These are phyloP conservation scores for Aspergillus aculeatinus DNA, from an alignment of 2,329 filamentous ascomycete species.

Conservation along the genomic window DNA sequence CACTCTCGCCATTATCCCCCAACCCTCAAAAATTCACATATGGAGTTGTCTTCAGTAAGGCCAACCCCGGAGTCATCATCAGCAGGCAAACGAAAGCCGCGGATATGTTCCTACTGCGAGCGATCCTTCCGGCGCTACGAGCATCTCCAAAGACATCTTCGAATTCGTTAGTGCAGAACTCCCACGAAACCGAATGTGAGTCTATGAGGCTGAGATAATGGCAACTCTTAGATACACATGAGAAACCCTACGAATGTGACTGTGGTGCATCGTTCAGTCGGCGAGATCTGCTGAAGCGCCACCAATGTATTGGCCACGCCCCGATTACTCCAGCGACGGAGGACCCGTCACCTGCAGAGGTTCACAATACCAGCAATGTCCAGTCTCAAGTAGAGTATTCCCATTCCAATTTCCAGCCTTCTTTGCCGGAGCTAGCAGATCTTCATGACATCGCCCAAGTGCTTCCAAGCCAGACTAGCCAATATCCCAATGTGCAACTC, in stretches of 20 bases:
- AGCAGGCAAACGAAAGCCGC: background rate
- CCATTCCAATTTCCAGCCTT: too few relatives aligned
- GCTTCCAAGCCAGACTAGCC: too few relatives aligned
- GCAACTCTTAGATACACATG: slow-evolving; percentile 14
- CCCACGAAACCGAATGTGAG: too few relatives aligned
- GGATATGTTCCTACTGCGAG: slow-evolving; percentile 13
- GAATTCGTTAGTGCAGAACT: slow-evolving; percentile 11
- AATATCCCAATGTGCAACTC: too few relatives aligned
- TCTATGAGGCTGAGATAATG: too few relatives aligned
- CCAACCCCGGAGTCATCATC: too few relatives aligned
- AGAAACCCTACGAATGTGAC: slow-evolving; percentile 16
- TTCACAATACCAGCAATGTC: slow-evolving; percentile 1
- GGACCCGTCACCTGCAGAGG: background rate
- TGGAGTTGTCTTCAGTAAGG: too few relatives aligned
- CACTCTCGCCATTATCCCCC: too few relatives aligned
- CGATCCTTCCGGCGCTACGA: slow-evolving; percentile 17
- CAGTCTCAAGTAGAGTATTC: too few relatives aligned
- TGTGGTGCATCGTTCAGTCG: slow-evolving; percentile 17
- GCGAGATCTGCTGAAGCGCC: slow-evolving; percentile 17
- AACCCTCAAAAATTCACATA: too few relatives aligned
- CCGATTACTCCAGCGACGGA: background rate
- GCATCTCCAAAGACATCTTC: slow-evolving; percentile 17
- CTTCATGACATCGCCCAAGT: too few relatives aligned
- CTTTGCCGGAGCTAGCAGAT: too few relatives aligned
- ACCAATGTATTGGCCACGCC: slow-evolving; percentile 3